Conservation (phyloP, 192 early-diverging fungal genomes). For the Coemansia erecta region DNA sequence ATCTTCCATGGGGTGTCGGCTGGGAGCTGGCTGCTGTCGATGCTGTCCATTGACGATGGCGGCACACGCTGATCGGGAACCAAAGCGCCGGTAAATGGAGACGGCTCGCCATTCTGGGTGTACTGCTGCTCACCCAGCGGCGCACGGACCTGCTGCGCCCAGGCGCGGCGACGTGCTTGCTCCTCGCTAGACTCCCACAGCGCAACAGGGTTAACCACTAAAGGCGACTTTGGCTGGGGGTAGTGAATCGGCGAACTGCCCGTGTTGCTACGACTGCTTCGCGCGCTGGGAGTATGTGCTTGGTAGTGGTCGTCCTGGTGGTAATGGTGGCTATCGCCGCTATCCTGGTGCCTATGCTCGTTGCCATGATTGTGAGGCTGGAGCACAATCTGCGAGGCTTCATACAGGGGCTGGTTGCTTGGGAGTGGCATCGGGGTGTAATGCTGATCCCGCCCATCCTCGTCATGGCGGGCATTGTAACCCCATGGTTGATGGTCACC, state of each 20-base stretch:
- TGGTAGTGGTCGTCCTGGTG: conserved; percentile 1
- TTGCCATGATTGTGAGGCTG: conserved; percentile 17
- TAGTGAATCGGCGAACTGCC: conserved; percentile 41
- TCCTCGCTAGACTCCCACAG: conserved; percentile 52
- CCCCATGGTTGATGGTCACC: conserved; percentile 2
- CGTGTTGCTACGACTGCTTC: conserved; percentile 16
- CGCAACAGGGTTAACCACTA: conserved; percentile 52
- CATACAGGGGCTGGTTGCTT: conserved; percentile 33
- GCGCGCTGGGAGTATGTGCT: conserved; percentile 5
- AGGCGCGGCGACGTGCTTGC: conserved; percentile 43
- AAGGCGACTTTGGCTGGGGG: conserved; percentile 49
- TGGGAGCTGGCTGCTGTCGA: conserved; percentile 50
- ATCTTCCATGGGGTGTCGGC: conserved; percentile 51
- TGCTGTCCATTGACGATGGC: conserved; percentile 32
- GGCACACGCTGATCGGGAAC: conserved; percentile 14
- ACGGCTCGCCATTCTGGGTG: not conserved
- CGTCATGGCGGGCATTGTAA: conserved; percentile 6
- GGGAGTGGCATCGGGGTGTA: conserved; percentile 30
- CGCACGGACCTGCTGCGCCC: conserved; percentile 34
- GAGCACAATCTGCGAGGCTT: conserved; percentile 49
- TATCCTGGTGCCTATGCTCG: not conserved
- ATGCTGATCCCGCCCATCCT: not conserved
- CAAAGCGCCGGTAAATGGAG: not conserved
- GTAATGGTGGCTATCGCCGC: not conserved
- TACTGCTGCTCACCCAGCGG: conserved; percentile 1